phyloP scores from a whole-genome alignment of 1,139 yeast genomes.

The Kurtzmaniella quercitrusa region DNA sequence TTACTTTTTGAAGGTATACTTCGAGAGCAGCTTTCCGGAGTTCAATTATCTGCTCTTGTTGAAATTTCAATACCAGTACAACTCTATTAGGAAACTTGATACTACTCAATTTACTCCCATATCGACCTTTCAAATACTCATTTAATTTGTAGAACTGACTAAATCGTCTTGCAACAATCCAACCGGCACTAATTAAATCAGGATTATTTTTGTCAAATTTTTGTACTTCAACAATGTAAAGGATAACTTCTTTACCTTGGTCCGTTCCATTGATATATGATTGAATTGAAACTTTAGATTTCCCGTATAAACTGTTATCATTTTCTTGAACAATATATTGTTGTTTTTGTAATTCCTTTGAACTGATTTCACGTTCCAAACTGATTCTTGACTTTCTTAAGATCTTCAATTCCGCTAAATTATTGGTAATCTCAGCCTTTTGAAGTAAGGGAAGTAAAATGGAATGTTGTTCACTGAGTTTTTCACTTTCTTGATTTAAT shows the following conservation, averaged over 20 bases:
- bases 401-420: conserved; percentile 62
- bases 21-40: conserved; percentile 60
- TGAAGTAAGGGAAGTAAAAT: conserved; percentile 63
- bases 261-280: conserved; percentile 60
- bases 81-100: conserved; percentile 61
- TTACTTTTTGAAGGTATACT: conserved; percentile 53
- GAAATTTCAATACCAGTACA: conserved; percentile 62
- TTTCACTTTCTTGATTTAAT: conserved; percentile 55
- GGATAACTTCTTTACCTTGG: conserved; percentile 55
- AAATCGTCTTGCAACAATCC: conserved; percentile 87
- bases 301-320: conserved; percentile 73
- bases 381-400: conserved; percentile 62
- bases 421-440: conserved; percentile 82
- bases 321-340: conserved; percentile 81
- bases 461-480: conserved; percentile 55
- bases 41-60: conserved; percentile 59
- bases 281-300: conserved; percentile 61
- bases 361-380: conserved; percentile 63
- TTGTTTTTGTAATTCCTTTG: conserved; percentile 71
- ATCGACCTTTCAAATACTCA: conserved; percentile 53
- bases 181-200: conserved; percentile 59
- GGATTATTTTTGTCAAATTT: conserved; percentile 43
- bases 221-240: conserved; percentile 76
- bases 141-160: conserved; percentile 78
- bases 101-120: conserved; percentile 42